Percentiles rank a stretch among this genome's conserved stretches.
Evolutionary conservation across 129 eudicot genomes (phyloP).

Genomic region (Artemisia argyi): DNA sequence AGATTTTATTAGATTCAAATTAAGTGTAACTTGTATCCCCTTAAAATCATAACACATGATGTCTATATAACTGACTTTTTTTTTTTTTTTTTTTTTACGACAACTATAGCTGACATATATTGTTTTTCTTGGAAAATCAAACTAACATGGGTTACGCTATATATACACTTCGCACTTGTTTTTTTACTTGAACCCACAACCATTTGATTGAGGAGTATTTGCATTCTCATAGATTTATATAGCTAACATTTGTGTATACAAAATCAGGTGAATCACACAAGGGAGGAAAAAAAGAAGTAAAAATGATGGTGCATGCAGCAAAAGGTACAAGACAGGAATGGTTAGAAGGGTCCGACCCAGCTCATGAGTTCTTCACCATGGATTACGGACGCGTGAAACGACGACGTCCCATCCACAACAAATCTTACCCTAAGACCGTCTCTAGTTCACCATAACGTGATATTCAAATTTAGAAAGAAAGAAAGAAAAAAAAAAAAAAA

Average conservation of each 20-base stretch:
- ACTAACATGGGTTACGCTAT: too few relatives aligned
- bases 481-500: too few relatives aligned
- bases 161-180: too few relatives aligned
- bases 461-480: background rate
- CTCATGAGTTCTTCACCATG: conserved; percentile 53
- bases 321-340: conserved; percentile 39
- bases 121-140: too few relatives aligned
- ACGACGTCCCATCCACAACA: conserved; percentile 74
- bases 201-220: too few relatives aligned
- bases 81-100: too few relatives aligned
- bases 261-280: conserved; percentile 37
- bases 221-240: too few relatives aligned
- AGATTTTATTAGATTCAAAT: background rate
- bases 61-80: too few relatives aligned
- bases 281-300: conserved; percentile 28
- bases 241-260: conserved; percentile 11
- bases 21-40: too few relatives aligned
- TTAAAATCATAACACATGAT: too few relatives aligned
- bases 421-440: conserved; percentile 31
- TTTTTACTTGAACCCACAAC: too few relatives aligned
- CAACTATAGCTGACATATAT: too few relatives aligned
- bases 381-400: conserved; percentile 60
- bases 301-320: conserved; percentile 33
- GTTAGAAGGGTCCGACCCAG: conserved; percentile 35
- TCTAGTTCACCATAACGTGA: conserved; percentile 44